Conservation (phyloP, 2,329 filamentous ascomycete genomes). For the Xylariaceae sp. region DNA sequence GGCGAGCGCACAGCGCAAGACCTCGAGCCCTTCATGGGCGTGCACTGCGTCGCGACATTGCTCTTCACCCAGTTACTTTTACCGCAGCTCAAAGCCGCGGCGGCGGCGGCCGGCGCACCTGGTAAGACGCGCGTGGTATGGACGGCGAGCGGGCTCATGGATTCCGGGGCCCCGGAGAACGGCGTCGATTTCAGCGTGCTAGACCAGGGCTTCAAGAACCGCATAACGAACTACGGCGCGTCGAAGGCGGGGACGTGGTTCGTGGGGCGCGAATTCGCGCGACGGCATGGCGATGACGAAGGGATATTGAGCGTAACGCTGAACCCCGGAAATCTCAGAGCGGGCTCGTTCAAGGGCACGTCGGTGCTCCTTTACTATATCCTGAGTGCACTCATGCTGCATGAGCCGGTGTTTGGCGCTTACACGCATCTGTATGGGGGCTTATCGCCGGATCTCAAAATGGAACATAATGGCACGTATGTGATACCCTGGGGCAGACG, state of each 20-base stretch:
- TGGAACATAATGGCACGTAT: slow-evolving; percentile 26
- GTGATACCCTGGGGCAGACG: slow-evolving; percentile 32
- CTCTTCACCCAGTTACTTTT: slow-evolving; percentile 44
- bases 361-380: slow-evolving; percentile 19
- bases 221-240: slow-evolving; percentile 39
- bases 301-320: slow-evolving; percentile 39
- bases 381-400: slow-evolving; percentile 17
- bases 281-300: slow-evolving; percentile 29
- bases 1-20: slow-evolving; percentile 41
- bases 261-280: slow-evolving; percentile 42
- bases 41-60: slow-evolving; percentile 45
- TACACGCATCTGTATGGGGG: slow-evolving; percentile 33
- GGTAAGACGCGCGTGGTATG: slow-evolving; percentile 35
- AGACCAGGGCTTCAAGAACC: slow-evolving; percentile 32
- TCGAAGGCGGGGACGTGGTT: slow-evolving; percentile 48
- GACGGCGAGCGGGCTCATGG: slow-evolving; percentile 40
- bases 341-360: slow-evolving; percentile 32
- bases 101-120: slow-evolving; percentile 2
- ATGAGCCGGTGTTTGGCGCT: slow-evolving; percentile 28
- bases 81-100: slow-evolving; percentile 43
- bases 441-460: slow-evolving; percentile 30
- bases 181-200: slow-evolving; percentile 41
- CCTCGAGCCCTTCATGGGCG: slow-evolving; percentile 44
- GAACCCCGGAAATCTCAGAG: slow-evolving; percentile 46
- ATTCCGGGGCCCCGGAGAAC: slow-evolving; percentile 35